Conservation (phyloP, 805 yeast genomes). For the Candida vartiovaarae region DNA sequence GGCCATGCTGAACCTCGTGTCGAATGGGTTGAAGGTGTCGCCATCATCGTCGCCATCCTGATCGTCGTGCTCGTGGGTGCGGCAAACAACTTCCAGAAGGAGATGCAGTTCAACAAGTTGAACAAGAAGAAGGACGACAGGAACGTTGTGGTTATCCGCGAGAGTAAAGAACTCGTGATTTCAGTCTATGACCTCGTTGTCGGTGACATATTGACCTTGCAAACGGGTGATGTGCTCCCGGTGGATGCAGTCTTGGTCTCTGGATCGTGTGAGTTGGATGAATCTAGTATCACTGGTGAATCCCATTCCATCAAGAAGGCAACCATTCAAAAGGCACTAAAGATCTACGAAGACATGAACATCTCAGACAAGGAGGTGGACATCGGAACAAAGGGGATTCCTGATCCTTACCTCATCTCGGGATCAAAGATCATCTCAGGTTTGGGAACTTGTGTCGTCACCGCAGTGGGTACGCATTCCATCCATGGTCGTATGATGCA, state of each 20-base stretch:
- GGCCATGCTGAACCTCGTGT: constrained; percentile 76
- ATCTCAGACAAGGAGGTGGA: constrained; percentile 25
- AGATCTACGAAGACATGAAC: constrained; percentile 20
- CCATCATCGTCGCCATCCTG: constrained; percentile 83
- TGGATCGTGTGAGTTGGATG: constrained; percentile 85
- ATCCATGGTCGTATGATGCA: constrained; percentile 89
- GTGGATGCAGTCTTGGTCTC: constrained; percentile 73
- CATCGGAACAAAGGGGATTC: constrained; percentile 34
- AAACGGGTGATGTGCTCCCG: constrained; percentile 93
- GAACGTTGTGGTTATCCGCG: constrained; percentile 66
- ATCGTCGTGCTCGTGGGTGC: constrained; percentile 94
- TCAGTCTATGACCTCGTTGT: constrained; percentile 72
- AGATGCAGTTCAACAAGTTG: constrained; percentile 80
- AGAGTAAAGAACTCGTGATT: constrained; percentile 58
- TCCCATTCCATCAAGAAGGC: constrained; percentile 71
- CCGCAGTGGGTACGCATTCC: constrained; percentile 87
- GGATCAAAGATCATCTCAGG: constrained; percentile 89
- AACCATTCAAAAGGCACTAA: constrained; percentile 40
- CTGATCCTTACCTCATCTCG: constrained; percentile 83
- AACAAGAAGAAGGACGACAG: constrained; percentile 86
- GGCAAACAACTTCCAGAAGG: constrained; percentile 94
- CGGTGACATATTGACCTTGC: constrained; percentile 77
- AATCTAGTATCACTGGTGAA: constrained; percentile 91
- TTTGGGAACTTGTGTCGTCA: constrained; percentile 75
- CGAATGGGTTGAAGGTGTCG: constrained; percentile 99